Base-by-base conservation (phyloP, 345 rosid species). In the Theobroma cacao region DNA sequence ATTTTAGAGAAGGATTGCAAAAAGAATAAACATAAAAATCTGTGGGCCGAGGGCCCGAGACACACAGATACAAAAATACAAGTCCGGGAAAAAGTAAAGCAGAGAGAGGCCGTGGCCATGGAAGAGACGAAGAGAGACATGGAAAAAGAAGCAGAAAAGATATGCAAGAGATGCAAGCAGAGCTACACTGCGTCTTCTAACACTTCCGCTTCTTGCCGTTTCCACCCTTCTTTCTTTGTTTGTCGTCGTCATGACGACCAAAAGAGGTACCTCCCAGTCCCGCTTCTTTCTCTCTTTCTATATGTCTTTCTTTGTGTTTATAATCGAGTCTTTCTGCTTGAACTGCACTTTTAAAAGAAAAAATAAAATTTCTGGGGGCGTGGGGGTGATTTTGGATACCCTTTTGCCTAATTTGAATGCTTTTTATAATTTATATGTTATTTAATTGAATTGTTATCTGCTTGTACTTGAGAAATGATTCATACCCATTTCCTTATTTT, bases 241-340 rank as follows among this genome's bases (percentile, higher is more conserved):
- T 93, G 97, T 76, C 97, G 97, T 58, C 98, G 97, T 79, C 99
- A 95, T 89, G 99, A 93, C 84, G 99, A 95, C 80, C 99, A 92
- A 80, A 92, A 84, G 79, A 88, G 99, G 99, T 95, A 55, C 36
- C 31, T 68, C n/a, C n/a, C n/a, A n/a, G n/a, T n/a, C 11, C 31
- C 33, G 0, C 4, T 66, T 28, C 52, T 67, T 22, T 65, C 58
- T 53, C 65, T 60, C 83, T 63, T 36, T 9, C 41, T 31, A 22
- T 30, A 13, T 53, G 62, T 60, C 34, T 11, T 48, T 28, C 26
- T 36, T 36, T n/a, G 72, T 47, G 9, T 67, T 15, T 55, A 69
- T 18, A 6, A 47, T 78, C 18, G 2, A 60, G 6, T 56, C 5
- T 3, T 52, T 30, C 22, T 12, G 31, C 14, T n/a, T 10, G 33